phyloP scores from a whole-genome alignment of 345 rosid species.

The Chamaenerion angustifolium region DNA sequence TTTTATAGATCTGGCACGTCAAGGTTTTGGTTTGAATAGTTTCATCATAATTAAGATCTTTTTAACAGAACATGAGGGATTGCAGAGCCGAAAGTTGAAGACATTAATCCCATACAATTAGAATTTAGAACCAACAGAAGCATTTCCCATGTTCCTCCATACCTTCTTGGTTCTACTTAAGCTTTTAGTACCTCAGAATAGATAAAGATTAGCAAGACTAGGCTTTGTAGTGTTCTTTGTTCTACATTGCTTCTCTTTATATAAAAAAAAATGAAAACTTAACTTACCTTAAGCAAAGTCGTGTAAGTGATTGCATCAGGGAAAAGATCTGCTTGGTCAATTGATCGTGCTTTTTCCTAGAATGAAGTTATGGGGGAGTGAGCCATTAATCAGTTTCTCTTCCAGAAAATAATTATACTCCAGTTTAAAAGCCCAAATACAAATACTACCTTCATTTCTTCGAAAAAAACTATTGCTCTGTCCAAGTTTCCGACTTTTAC shows the following conservation, averaged over 20 bases:
- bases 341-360: conserved; percentile 38
- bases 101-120: too few species aligned
- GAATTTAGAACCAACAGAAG: too few species aligned
- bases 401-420: neutral
- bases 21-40: too few species aligned
- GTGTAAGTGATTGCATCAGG: conserved; percentile 60
- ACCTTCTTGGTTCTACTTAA: too few species aligned
- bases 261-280: neutral
- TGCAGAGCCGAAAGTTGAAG: too few species aligned
- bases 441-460: conserved; percentile 60
- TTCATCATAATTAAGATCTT: too few species aligned
- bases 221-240: too few species aligned
- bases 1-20: too few species aligned
- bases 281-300: conserved; percentile 47
- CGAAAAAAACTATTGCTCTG: conserved; percentile 45
- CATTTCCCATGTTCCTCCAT: too few species aligned
- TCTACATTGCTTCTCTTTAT: neutral
- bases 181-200: too few species aligned
- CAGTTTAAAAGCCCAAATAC: neutral
- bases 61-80: too few species aligned
- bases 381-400: conserved; percentile 7
- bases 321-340: conserved; percentile 14
- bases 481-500: conserved; percentile 36
- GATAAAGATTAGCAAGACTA: too few species aligned
- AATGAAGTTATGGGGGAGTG: conserved; percentile 4